Base-by-base conservation (phyloP, 345 rosid genomes). In the Kandelia obovata region DNA sequence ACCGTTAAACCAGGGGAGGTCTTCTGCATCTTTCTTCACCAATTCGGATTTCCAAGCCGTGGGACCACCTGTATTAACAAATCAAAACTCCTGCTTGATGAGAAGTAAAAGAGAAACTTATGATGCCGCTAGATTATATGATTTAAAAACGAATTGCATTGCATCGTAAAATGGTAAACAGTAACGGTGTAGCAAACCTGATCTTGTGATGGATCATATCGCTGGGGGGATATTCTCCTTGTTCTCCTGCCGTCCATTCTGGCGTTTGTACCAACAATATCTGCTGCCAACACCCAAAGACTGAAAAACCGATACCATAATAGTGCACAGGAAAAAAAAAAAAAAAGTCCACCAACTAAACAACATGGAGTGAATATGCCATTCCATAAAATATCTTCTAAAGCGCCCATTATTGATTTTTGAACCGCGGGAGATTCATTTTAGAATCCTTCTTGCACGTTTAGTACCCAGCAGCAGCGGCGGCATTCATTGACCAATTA, bases 11-110 rank as follows among this genome's bases (percentile, higher is more conserved):
- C 60, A 65, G 6, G 25, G 61, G 34, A 16, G 37, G 56, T 68
- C 74, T 49, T 47, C 61, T 47, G 71, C 77, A 53, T 73, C 78
- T 61, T 67, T 64, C 25, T 73, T 34, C 72, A 43, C 51, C 68
- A 28, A 25, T 26, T 62, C 26, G 65, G 23, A 28, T 67, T 68
- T 30, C 32, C 79, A 19, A 71, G 10, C 46, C 65, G 71, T 10
- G 85, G 85, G 63, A 82, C 83, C 64, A 82, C 81, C 85, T 82
- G 78, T 13, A 4, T 26, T 20, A 28, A 71, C 37, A 68, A 46
- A 71, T 5, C 6, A 34, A 5, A 5, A 34, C 37, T 34, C 37
- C 6, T 34, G 5, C 3, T 6, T 34, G 37, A 34, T 34, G 37
- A 34, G 7, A 34, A 5, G 37, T 5, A 34, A 5, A 34, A 6